A percentile compares a stretch with the other conserved stretches of the same genome.
Evolutionary conservation across 2,329 filamentous ascomycete genomes (phyloP).

Genomic region (Celoporthe dispersa): DNA sequence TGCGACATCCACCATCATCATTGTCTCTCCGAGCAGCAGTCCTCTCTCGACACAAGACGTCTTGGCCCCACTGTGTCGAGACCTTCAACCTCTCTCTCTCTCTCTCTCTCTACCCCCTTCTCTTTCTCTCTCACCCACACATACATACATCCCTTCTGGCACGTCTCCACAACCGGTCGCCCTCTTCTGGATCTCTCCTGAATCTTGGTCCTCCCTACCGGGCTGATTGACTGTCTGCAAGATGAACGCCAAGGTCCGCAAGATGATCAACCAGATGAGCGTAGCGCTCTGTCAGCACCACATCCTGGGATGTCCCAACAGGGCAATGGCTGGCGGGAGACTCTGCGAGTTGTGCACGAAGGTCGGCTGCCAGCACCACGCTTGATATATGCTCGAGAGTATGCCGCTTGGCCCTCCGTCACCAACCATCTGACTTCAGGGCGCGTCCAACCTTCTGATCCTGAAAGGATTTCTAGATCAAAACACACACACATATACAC

Average conservation of each 20-base stretch:
- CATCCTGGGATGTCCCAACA: slow-evolving; percentile 25
- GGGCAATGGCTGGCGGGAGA: slow-evolving; percentile 18
- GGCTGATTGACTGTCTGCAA: not conserved
- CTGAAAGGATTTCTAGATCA: not conserved
- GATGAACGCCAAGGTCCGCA: not conserved
- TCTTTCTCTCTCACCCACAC: not conserved
- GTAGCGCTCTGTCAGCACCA: slow-evolving; percentile 27
- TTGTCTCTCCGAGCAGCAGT: not conserved
- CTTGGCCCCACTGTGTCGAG: not conserved
- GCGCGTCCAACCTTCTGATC: not conserved
- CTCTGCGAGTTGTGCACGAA: slow-evolving; percentile 26
- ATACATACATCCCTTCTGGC: not conserved
- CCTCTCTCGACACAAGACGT: not conserved
- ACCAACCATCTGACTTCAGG: not conserved
- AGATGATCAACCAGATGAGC: slow-evolving; percentile 26
- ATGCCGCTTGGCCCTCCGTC: not conserved
- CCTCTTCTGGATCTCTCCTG: too few species aligned
- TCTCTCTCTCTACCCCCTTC: not conserved
- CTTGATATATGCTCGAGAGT: not conserved
- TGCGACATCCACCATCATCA: not conserved
- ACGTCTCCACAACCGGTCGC: not conserved
- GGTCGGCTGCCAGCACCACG: slow-evolving; percentile 13
- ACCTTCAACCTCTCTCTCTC: not conserved
- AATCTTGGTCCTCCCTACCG: not conserved
- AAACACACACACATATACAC: too few species aligned